Evolutionary conservation across 768 basidiomycete species (phyloP).

Genomic region (Pulveroboletus ravenelii): DNA sequence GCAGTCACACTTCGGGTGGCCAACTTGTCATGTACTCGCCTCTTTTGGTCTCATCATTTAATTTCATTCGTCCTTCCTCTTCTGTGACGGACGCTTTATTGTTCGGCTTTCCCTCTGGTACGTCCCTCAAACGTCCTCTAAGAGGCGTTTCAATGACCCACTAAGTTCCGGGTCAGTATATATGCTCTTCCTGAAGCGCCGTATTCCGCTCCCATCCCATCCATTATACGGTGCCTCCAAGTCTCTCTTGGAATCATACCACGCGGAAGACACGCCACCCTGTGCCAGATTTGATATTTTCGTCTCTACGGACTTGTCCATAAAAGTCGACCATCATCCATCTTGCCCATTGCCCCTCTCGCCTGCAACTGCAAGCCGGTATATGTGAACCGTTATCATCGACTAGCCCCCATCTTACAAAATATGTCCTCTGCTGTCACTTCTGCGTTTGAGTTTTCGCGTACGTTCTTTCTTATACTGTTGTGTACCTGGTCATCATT

Average conservation of each 20-base stretch:
- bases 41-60: constrained; percentile 30
- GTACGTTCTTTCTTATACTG: constrained; percentile 9
- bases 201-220: constrained; percentile 17
- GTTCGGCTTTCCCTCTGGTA: constrained; percentile 22
- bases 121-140: constrained; percentile 24
- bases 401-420: constrained; percentile 6
- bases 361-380: constrained; percentile 23
- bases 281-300: constrained; percentile 33
- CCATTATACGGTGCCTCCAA: constrained; percentile 16
- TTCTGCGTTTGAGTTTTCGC: constrained; percentile 24
- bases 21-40: constrained; percentile 19
- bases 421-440: constrained; percentile 16
- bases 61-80: constrained; percentile 27
- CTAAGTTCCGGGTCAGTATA: constrained; percentile 27
- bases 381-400: constrained; percentile 17
- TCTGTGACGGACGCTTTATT: constrained; percentile 30
- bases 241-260: constrained; percentile 14
- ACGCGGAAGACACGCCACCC: constrained; percentile 30
- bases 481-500: not conserved
- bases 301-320: constrained; percentile 9
- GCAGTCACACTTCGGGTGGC: constrained; percentile 25
- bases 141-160: constrained; percentile 27
- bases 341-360: constrained; percentile 32
- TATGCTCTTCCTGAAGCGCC: constrained; percentile 17
- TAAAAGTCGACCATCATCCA: constrained; percentile 23